A percentile compares a stretch with the other conserved stretches of the same genome.
These are phyloP conservation scores for Ceratocystis lukuohia DNA, from an alignment of 2,329 filamentous ascomycete genomes.

Conservation along the genomic window DNA sequence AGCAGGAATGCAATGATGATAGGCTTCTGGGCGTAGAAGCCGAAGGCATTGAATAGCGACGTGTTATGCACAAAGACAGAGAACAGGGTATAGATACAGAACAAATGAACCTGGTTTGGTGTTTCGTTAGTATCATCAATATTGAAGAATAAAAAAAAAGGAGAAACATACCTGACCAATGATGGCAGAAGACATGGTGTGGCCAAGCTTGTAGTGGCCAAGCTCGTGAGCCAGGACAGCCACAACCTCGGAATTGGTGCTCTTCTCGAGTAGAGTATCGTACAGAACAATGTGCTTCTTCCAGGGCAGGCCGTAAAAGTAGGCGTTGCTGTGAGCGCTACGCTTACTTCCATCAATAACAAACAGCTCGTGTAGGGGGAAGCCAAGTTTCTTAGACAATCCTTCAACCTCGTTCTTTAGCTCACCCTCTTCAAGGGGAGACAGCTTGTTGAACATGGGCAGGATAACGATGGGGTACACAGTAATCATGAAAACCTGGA, in stretches of 20 bases:
- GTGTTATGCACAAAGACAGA: slow-evolving; percentile 94
- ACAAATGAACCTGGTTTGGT: slow-evolving; percentile 60
- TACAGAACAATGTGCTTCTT: slow-evolving; percentile 99
- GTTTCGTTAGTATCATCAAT: slow-evolving; percentile 22
- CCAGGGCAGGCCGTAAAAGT: slow-evolving; percentile 96
- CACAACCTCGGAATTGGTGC: slow-evolving; percentile 78
- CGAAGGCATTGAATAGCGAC: slow-evolving; percentile 82
- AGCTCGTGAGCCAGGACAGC: slow-evolving; percentile 92
- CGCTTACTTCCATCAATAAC: slow-evolving; percentile 89
- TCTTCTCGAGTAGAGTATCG: slow-evolving; percentile 94
- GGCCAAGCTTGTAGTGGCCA: slow-evolving; percentile 90
- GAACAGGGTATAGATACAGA: slow-evolving; percentile 95
- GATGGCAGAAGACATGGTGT: slow-evolving; percentile 46
- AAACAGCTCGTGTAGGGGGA: slow-evolving; percentile 83
- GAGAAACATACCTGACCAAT: slow-evolving; percentile 55
- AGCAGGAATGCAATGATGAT: slow-evolving; percentile 96
- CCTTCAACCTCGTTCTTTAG: slow-evolving; percentile 81
- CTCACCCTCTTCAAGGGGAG: slow-evolving; percentile 72
- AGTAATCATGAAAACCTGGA: slow-evolving; percentile 90
- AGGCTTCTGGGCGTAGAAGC: slow-evolving; percentile 68
- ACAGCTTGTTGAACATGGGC: slow-evolving; percentile 95
- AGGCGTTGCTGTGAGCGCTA: slow-evolving; percentile 77
- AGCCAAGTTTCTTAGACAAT: slow-evolving; percentile 70
- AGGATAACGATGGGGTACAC: slow-evolving; percentile 91
- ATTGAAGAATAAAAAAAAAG: slow-evolving; percentile 56